Base-by-base conservation (phyloP, 805 yeast species). In the Suhomyces faveliae region DNA sequence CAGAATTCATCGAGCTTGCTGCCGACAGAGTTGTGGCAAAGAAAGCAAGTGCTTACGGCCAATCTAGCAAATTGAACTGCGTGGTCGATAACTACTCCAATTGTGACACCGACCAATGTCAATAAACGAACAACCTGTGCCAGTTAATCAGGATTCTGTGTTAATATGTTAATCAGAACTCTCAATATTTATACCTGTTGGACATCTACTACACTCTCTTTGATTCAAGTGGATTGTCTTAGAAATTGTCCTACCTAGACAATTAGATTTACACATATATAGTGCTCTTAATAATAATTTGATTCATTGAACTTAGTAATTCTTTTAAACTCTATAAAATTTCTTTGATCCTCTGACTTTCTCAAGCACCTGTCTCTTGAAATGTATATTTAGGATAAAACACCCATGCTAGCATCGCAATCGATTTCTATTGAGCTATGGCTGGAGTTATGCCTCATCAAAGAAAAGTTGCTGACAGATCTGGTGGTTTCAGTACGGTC, bases 1-100 rank as follows among this genome's bases (percentile, higher is more conserved):
- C 99, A 0, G 99, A 92, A 70, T 15, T 33, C 21, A 15, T 20
- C 13, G 37, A 33, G 9, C 94, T 92, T 29, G 23, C 53, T 44
- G 30, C 50, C 12, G 35, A 19, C 9, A 15, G 35, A 9, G 38
- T 13, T 7, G 43, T 37, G 22, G 47, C 5, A 30, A 47, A 40
- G 38, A 53, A 42, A 21, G 51, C 43, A 8, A 57, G 59, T 50
- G 58, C 63, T 19, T 71, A 62, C 43, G 75, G 74, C 3, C 65
- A 64, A 13, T 56, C 71, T 19, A 58, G 57, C 41, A 61, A 58
- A 43, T 49, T 40, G 10, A 63, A 52, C 45, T 68, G 73, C 51
- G 48, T 58, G 13, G 62, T 65, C 22, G 72, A 68, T 51, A 67
- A 58, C 33, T 62, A 55, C 13, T 57, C 66, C 5, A 62, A 62